Base-by-base conservation (phyloP, 2,329 filamentous ascomycete genomes). In the Fusarium siculi region DNA sequence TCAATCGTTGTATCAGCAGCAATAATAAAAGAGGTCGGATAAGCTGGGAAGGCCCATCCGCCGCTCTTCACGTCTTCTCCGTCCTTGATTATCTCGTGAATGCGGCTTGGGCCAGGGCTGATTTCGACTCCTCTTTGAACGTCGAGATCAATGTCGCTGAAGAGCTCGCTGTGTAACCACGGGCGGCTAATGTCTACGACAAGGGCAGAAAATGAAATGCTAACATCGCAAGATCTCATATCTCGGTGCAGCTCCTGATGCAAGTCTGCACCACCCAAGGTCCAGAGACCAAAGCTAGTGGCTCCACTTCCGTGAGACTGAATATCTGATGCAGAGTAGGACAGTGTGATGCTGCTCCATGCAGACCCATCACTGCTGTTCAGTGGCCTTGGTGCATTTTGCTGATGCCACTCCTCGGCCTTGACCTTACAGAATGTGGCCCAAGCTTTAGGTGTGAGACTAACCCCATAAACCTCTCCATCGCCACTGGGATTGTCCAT, bases 61-160 rank as follows among this genome's bases (percentile, higher is more conserved):
- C 15, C 2, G 4, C 9, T 39, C 6, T 19, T 15, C 2, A n/a
- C 18, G 6, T 6, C 10, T 4, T 14, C 11, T 7, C 9, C 9
- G 2, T 14, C 14, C 18, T 53, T 4, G 4, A 53, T 25, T 36
- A 53, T 19, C 2, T 42, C 18, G 0, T 53, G 36, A 19, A 60
- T 12, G 3, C 28, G 18, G 15, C 19, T 7, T 21, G n/a, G 12
- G 11, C 46, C 46, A 10, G 46, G 57, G 19, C 57, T 60, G 1
- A 60, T 5, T 5, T n/a, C 19, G 18, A n/a, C 5, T 1, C 36
- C n/a, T 9, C 15, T 39, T 1, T 23, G 46, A 4, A 11, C 14
- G 1, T 28, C 25, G 14, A 60, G 16, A 5, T 42, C 18, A 12
- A 5, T 21, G 12, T 53, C 28, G 18, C 28, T n/a, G 4, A 60